These are phyloP conservation scores for Emmonsiellopsis sp. DNA, from an alignment of 2,329 filamentous ascomycete species.

Conservation along the genomic window DNA sequence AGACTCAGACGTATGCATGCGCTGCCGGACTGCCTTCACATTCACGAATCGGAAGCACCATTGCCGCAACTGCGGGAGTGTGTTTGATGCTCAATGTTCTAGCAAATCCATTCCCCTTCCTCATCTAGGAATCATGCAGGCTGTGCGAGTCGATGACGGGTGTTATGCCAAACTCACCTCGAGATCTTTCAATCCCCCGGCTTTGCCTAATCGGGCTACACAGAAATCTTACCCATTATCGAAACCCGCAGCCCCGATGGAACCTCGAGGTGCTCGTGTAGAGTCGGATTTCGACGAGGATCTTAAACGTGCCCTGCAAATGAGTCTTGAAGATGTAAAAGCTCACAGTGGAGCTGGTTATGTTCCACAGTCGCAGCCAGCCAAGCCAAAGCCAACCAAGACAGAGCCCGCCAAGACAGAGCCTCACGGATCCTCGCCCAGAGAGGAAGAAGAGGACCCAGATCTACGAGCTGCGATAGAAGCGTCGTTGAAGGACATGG, in stretches of 20 bases:
- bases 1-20: conserved; percentile 97
- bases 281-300: conserved; percentile 93
- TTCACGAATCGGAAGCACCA: conserved; percentile 99
- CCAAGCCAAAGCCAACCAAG: conserved; percentile 12
- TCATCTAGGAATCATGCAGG: conserved; percentile 81
- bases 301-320: conserved; percentile 82
- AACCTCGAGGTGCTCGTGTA: conserved; percentile 77
- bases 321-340: conserved; percentile 92
- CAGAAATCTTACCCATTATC: conserved; percentile 43
- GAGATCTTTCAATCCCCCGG: conserved; percentile 43
- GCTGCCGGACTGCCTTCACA: conserved; percentile 87
- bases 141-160: conserved; percentile 91
- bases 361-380: conserved; percentile 51
- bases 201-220: conserved; percentile 29
- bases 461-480: conserved; percentile 93
- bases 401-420: conserved; percentile 29
- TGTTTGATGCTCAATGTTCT: conserved; percentile 93
- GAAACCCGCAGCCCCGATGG: conserved; percentile 66
- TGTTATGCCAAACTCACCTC: conserved; percentile 85
- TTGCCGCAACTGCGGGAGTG: conserved; percentile 94
- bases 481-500: conserved; percentile 91
- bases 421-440: conserved; percentile 30
- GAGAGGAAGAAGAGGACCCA: conserved; percentile 75
- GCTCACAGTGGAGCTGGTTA: conserved; percentile 62
- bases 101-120: conserved; percentile 79